Evolutionary conservation across 2,329 filamentous ascomycete genomes (phyloP).

Genomic region (Arachnomyces sp.): DNA sequence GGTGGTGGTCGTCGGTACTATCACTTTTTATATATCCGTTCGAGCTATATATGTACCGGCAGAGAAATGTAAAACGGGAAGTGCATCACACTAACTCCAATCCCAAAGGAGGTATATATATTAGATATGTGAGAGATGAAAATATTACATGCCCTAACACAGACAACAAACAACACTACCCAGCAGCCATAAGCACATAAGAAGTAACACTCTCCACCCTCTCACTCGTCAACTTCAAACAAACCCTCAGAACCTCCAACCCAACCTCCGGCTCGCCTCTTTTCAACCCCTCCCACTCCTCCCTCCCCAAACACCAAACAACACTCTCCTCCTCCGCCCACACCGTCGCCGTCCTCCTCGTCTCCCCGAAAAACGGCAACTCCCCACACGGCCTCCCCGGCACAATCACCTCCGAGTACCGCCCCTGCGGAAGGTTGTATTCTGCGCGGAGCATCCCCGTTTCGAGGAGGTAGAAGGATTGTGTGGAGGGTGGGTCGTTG

Average conservation of each 20-base stretch:
- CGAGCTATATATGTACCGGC: too few species aligned
- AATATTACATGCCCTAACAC: too few species aligned
- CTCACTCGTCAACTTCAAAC: slow-evolving; percentile 90
- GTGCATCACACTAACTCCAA: too few species aligned
- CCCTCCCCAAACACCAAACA: slow-evolving; percentile 68
- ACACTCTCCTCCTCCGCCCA: slow-evolving; percentile 73
- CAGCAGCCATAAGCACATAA: slow-evolving; percentile 6
- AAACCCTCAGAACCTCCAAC: slow-evolving; percentile 72
- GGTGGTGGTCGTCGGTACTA: too few species aligned
- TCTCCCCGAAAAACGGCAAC: slow-evolving; percentile 91
- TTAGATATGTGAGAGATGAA: too few species aligned
- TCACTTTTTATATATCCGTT: too few species aligned
- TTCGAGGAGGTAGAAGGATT: slow-evolving; percentile 86
- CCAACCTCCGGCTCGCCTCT: slow-evolving; percentile 66
- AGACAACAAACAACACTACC: too few species aligned
- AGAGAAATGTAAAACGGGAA: too few species aligned
- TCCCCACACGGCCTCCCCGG: slow-evolving; percentile 93
- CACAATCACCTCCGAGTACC: slow-evolving; percentile 82
- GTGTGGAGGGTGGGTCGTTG: slow-evolving; percentile 65
- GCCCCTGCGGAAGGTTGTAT: slow-evolving; percentile 83
- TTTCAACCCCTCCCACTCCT: slow-evolving; percentile 66
- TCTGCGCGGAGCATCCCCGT: slow-evolving; percentile 81
- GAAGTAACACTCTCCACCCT: slow-evolving; percentile 67
- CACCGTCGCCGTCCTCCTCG: slow-evolving; percentile 76
- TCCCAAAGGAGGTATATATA: too few species aligned